Evolutionary conservation across 306 rosid genomes (phyloP).

Genomic region (Quercus suber): DNA sequence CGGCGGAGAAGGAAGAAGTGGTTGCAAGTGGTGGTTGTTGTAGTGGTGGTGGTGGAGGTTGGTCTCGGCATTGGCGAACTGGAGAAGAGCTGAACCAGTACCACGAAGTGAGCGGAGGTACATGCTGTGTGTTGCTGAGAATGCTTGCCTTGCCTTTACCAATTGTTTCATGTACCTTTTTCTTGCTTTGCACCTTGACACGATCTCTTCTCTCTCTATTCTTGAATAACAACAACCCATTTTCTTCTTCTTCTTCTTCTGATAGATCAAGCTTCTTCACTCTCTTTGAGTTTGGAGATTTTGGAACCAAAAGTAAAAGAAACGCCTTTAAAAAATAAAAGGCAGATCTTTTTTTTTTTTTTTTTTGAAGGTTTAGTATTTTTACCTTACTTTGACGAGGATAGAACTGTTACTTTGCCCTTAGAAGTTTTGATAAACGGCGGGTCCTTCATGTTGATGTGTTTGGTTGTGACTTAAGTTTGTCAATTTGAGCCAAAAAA

Average conservation of each 20-base stretch:
- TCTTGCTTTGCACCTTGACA: slow-evolving; percentile 69
- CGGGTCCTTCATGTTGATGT: no score
- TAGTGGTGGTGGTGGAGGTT: slow-evolving; percentile 40
- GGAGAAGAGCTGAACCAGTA: slow-evolving; percentile 79
- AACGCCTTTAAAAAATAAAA: background rate
- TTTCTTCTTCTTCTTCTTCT: background rate
- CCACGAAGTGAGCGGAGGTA: slow-evolving; percentile 75
- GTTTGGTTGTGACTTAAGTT: no score
- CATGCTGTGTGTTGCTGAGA: slow-evolving; percentile 69
- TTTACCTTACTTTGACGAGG: no score
- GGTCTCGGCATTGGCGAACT: slow-evolving; percentile 72
- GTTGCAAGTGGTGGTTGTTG: slow-evolving; percentile 42
- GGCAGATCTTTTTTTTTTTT: background rate
- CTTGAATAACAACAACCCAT: slow-evolving; percentile 87
- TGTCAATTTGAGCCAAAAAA: no score
- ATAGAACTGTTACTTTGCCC: no score
- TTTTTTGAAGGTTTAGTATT: background rate
- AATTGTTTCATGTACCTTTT: slow-evolving; percentile 81
- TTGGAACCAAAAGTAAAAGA: background rate
- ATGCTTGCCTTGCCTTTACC: slow-evolving; percentile 71
- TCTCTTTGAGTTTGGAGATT: background rate
- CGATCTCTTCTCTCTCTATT: slow-evolving; percentile 74
- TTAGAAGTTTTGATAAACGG: no score
- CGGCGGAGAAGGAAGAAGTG: slow-evolving; percentile 49
- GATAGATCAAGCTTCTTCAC: background rate